Evolutionary conservation across 306 rosid genomes (phyloP), one percentile per base, ranked within the genome.

Genomic region (Prinsepia uniflora): DNA sequence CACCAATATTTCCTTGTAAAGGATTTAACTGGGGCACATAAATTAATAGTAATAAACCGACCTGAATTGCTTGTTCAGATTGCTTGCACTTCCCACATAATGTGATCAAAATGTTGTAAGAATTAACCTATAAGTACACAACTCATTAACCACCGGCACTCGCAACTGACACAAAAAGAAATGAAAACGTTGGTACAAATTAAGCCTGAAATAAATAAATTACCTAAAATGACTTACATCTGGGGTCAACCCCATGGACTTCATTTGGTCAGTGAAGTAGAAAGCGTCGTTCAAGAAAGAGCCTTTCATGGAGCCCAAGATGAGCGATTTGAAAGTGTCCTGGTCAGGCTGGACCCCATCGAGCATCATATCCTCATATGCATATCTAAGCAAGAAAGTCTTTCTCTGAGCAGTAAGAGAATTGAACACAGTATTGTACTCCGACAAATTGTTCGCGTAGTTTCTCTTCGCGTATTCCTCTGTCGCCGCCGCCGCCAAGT

Each of bases 341-440:
- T 88, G 84, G 2, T 71, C 72, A n/a, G 99, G 99, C 82, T 83
- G 90, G 75, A 94, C 96, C 57, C 97, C 99, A 74, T 94, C 99
- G 76, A 94, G 89, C 90, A 82, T 59, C 99, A 94, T 91, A 78
- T 94, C 97, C 52, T 86, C 90, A 40, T 87, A 94, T 42, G 74
- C 95, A 55, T 94, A 96, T 80, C 91, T 91, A 80, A 94, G 70
- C 81, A 89, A 83, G 81, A 71, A 82, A 73, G 43, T 10, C 97
- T 88, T 89, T 82, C 95, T 65, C 81, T 86, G 86, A 42, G 90
- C 75, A 6, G 77, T 76, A 83, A 94, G 50, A 70, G 91, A 85
- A 74, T 73, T 82, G 61, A 91, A 65, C 11, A 91, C 97, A 18
- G 92, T 88, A 84, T 87, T 91, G 84, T 94, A 94, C 78, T 94